Conservation (phyloP, 169 alveolate genomes). For the Plasmodium ovale region DNA sequence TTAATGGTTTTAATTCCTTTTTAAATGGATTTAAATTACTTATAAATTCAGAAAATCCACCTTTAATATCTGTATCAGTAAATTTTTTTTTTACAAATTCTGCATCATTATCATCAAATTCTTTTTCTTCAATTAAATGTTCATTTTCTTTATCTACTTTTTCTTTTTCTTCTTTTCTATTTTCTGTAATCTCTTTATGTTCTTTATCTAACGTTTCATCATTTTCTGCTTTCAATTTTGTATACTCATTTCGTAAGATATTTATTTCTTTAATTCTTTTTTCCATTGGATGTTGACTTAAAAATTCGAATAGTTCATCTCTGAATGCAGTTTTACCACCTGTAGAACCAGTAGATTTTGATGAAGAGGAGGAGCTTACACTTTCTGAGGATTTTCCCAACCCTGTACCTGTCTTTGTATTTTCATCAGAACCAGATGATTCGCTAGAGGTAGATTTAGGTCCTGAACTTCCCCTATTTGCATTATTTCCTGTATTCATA, state of each 20-base stretch:
- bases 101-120: background rate
- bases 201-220: background rate
- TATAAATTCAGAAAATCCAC: conserved; percentile 16
- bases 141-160: background rate
- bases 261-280: background rate
- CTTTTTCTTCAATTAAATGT: background rate
- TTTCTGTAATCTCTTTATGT: background rate
- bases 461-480: background rate
- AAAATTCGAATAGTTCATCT: background rate
- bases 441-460: background rate
- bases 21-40: conserved; percentile 34
- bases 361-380: background rate
- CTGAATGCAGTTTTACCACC: background rate
- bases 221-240: conserved; percentile 11
- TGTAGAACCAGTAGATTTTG: background rate
- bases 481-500: background rate
- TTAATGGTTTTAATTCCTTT: background rate
- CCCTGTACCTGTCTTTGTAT: background rate
- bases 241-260: background rate
- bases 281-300: background rate
- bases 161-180: conserved; percentile 13
- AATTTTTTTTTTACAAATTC: background rate
- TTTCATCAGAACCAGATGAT: background rate
- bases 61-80: background rate
- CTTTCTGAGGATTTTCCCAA: background rate